Evolutionary conservation across 768 basidiomycete species (phyloP).

Genomic region (Leccinum obscurum): DNA sequence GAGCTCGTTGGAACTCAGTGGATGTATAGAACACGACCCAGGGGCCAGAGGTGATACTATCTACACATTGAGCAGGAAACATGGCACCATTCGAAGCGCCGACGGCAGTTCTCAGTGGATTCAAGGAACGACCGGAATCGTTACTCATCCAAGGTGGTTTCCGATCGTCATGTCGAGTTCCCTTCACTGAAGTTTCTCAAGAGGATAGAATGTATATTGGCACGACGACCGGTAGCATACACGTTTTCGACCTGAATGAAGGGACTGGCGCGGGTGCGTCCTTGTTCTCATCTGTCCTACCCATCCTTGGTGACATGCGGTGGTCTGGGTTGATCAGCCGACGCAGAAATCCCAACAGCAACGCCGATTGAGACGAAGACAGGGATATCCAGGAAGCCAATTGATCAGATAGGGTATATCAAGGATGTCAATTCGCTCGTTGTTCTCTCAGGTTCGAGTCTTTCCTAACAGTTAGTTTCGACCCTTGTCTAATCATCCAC

Average conservation of each 20-base stretch:
- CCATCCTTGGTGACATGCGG: conserved; percentile 21
- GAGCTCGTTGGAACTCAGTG: no score
- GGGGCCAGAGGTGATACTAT: not conserved
- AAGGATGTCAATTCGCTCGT: conserved; percentile 86
- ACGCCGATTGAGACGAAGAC: conserved; percentile 67
- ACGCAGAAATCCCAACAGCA: conserved; percentile 5
- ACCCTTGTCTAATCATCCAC: not conserved
- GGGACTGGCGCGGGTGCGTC: conserved; percentile 41
- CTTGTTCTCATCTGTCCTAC: conserved; percentile 15
- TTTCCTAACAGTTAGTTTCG: not conserved
- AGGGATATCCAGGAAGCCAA: conserved; percentile 59
- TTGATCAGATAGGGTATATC: conserved; percentile 88
- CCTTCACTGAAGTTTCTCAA: conserved; percentile 23
- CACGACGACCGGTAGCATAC: conserved; percentile 54
- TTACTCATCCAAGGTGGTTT: conserved; percentile 31
- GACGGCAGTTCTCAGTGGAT: conserved; percentile 27
- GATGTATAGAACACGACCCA: no score
- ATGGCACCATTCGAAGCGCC: conserved; percentile 37
- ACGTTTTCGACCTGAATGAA: conserved; percentile 49
- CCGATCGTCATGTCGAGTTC: not conserved
- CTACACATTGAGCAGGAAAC: not conserved
- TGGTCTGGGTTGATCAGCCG: conserved; percentile 4
- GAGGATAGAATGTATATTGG: conserved; percentile 64
- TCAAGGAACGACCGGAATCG: conserved; percentile 39
- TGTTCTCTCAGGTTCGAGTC: conserved; percentile 70